phyloP scores from a whole-genome alignment of 2,329 filamentous ascomycete genomes.

The Westerdykella sp. region DNA sequence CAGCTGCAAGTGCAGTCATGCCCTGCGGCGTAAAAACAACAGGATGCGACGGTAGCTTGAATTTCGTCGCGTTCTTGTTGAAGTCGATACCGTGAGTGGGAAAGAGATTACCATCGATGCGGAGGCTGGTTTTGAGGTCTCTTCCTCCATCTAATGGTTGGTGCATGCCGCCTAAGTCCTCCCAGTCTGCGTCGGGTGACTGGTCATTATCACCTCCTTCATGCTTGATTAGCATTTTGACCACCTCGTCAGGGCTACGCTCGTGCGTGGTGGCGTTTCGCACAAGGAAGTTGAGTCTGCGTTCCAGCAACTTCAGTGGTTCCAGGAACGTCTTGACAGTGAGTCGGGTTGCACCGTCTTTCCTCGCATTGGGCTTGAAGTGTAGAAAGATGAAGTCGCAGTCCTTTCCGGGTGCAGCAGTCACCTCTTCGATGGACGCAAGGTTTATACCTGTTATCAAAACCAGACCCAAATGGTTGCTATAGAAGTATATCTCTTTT shows the following conservation, averaged over 20 bases:
- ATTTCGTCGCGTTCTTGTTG: constrained; percentile 55
- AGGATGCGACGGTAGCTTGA: constrained; percentile 74
- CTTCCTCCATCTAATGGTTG: constrained; percentile 52
- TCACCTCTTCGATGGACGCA: constrained; percentile 77
- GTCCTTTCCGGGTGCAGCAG: constrained; percentile 78
- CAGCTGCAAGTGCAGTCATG: constrained; percentile 68
- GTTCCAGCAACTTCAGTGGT: constrained; percentile 72
- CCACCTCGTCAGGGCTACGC: constrained; percentile 62
- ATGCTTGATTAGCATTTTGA: constrained; percentile 67
- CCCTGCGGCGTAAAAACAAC: constrained; percentile 79
- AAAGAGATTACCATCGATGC: constrained; percentile 57
- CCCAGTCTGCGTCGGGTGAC: constrained; percentile 83
- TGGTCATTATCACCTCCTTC: constrained; percentile 52
- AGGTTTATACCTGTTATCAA: constrained; percentile 73
- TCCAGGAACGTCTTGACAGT: constrained; percentile 93
- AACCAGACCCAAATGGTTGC: constrained; percentile 85
- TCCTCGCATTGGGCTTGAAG: constrained; percentile 57
- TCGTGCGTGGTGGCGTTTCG: constrained; percentile 70
- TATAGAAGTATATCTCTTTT: constrained; percentile 91
- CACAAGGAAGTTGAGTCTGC: constrained; percentile 77
- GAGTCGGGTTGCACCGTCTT: constrained; percentile 62
- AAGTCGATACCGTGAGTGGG: constrained; percentile 36
- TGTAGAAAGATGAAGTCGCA: constrained; percentile 92
- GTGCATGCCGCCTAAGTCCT: constrained; percentile 42
- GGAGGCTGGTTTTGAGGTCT: constrained; percentile 53